Evolutionary conservation across 257 asterid species (phyloP), one percentile per base, ranked within the genome.

Genomic region (Lycium barbarum): DNA sequence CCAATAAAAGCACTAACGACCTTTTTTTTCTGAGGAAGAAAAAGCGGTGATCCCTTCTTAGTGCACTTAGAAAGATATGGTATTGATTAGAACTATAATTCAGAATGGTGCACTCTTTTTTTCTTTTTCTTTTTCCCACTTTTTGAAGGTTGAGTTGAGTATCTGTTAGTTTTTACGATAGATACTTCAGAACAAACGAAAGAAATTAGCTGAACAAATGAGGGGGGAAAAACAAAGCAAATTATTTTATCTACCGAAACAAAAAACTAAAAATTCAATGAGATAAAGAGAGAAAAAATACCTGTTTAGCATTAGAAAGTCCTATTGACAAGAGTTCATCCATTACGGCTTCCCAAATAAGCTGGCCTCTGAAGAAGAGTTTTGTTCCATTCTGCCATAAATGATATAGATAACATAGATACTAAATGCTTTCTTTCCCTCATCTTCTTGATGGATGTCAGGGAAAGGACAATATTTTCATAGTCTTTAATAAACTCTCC

Each of bases 301-400:
- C 99, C 96, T 90, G 89, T 90, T 84, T 90, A 90, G 97, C 95
- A 61, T 83, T 90, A 66, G 96, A 89, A 94, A 96, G 94, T 88
- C 99, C 99, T 49, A 88, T 84, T 58, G 94, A 88, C 90, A 90
- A 87, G 80, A 96, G 92, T 83, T 96, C 94, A 80, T 90, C 94
- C 94, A 92, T 90, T 84, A 94, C 26, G 49, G 97, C 90, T 83
- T 94, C 91, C 98, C 98, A 96, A 86, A 96, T 96, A 90, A 89
- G 89, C 87, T 96, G 98, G 85, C 99, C 99, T 89, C 98, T 91
- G 90, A 96, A 96, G 89, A 92, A 93, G 86, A 93, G 89, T 79
- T 90, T 80, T 62, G 93, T 89, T 88, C 94, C 94, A 87, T 90
- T 94, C 98, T 96, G 94, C 82, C 6, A 71, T 82, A 86, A 43